Evolutionary conservation across 1,139 yeast species (phyloP).

Genomic region (Yamadazyma taylorii): DNA sequence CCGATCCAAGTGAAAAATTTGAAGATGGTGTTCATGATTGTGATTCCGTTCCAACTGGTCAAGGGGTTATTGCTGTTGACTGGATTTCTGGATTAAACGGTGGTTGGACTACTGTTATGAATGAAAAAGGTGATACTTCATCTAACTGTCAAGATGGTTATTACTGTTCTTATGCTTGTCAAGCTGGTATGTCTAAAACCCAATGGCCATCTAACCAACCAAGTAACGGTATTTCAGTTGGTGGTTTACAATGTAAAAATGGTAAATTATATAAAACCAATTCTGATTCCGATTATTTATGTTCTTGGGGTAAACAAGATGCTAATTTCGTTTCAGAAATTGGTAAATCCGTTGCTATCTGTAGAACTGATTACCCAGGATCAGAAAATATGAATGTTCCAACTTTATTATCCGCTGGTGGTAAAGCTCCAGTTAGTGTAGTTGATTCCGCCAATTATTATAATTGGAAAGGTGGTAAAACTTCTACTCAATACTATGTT

Average conservation of each 20-base stretch:
- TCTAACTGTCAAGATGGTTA: slow-evolving; percentile 76
- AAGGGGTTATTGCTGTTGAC: slow-evolving; percentile 85
- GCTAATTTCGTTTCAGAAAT: slow-evolving; percentile 71
- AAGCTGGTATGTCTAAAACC: slow-evolving; percentile 94
- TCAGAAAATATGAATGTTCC: slow-evolving; percentile 97
- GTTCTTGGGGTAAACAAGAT: slow-evolving; percentile 78
- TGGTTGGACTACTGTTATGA: slow-evolving; percentile 86
- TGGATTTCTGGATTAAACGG: slow-evolving; percentile 67
- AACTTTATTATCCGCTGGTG: slow-evolving; percentile 74
- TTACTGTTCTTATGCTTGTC: slow-evolving; percentile 96
- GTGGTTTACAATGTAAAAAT: slow-evolving; percentile 78
- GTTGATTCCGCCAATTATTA: slow-evolving; percentile 78
- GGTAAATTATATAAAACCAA: slow-evolving; percentile 83
- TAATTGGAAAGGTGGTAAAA: slow-evolving; percentile 77
- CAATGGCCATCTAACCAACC: slow-evolving; percentile 95
- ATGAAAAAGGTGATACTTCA: slow-evolving; percentile 64
- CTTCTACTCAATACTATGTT: slow-evolving; percentile 95
- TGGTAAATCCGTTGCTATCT: slow-evolving; percentile 69
- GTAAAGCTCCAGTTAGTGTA: slow-evolving; percentile 65
- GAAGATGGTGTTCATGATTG: slow-evolving; percentile 81
- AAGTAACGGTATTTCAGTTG: slow-evolving; percentile 80
- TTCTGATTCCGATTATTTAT: slow-evolving; percentile 59
- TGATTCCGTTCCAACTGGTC: slow-evolving; percentile 79
- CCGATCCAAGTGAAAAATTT: slow-evolving; percentile 57
- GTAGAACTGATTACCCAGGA: slow-evolving; percentile 99